phyloP scores from a whole-genome alignment of 225 moss, liverwort and hornwort species.

The Pleurozium schreberi region DNA sequence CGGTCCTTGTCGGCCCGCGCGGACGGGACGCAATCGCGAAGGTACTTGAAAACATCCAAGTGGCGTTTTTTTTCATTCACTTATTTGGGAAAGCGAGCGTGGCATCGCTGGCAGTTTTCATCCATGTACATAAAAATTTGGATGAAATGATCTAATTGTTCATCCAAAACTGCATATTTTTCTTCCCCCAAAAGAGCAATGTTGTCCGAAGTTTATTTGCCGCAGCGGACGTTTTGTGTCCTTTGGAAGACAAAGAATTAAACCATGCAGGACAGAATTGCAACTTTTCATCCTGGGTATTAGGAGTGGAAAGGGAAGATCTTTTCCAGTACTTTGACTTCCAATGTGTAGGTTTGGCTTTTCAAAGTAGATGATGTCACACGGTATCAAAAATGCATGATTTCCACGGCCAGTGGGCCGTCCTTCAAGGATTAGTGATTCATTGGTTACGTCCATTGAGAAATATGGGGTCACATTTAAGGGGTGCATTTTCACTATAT shows the following conservation, averaged over 20 bases:
- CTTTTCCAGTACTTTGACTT: no score
- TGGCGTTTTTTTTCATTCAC: background rate
- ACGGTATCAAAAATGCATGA: no score
- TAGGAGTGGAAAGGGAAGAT: no score
- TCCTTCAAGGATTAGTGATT: no score
- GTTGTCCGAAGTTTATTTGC: no score
- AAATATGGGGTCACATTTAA: background rate
- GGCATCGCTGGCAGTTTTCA: background rate
- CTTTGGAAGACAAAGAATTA: no score
- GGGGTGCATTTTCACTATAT: fast-evolving
- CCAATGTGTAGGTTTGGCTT: no score
- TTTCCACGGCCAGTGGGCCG: no score
- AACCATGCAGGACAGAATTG: no score
- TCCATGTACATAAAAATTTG: background rate
- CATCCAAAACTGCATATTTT: background rate
- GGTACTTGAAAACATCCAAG: background rate
- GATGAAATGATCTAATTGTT: background rate
- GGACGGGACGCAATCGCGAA: background rate
- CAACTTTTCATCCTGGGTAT: no score
- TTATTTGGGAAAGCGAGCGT: background rate
- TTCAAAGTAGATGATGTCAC: no score
- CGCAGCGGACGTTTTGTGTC: no score
- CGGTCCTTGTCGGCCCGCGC: background rate
- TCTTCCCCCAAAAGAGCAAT: fast-evolving
- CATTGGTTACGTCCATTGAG: background rate